A percentile compares a stretch with the other conserved stretches of the same genome.
These are phyloP conservation scores for Crithidia bombi DNA, from an alignment of 208 protist genomes.

Conservation along the genomic window DNA sequence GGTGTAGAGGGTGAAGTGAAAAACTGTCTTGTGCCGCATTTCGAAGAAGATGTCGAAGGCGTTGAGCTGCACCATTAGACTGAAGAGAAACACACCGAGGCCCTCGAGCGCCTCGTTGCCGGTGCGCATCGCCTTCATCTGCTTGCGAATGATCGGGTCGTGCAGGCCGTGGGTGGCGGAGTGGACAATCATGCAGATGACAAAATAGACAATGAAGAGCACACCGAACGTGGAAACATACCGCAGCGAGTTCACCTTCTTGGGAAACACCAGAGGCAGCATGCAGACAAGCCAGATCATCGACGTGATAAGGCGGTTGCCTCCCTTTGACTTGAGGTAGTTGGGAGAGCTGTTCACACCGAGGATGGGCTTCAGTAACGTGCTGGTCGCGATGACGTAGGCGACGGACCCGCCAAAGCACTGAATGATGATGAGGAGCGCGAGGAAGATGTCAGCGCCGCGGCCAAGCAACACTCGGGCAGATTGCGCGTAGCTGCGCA, in stretches of 20 bases:
- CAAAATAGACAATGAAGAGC: constrained; percentile 68
- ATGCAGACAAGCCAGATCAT: constrained; percentile 60
- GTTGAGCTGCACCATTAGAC: constrained; percentile 45
- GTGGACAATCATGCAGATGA: constrained; percentile 59
- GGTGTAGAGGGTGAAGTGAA: constrained; percentile 41
- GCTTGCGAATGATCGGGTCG: constrained; percentile 33
- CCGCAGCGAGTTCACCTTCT: constrained; percentile 69
- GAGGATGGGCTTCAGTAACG: constrained; percentile 50
- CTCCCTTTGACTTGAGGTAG: constrained; percentile 42
- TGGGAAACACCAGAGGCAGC: constrained; percentile 68
- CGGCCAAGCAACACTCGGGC: constrained; percentile 52
- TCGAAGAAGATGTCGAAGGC: constrained; percentile 60
- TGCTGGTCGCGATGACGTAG: constrained; percentile 62
- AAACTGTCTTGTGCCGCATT: constrained; percentile 48
- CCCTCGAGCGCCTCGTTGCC: constrained; percentile 60
- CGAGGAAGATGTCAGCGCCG: constrained; percentile 55
- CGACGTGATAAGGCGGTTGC: constrained; percentile 51
- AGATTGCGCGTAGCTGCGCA: constrained; percentile 46
- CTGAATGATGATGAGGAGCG: constrained; percentile 47
- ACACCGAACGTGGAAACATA: constrained; percentile 69
- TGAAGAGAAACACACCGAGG: constrained; percentile 55
- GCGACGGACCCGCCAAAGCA: constrained; percentile 58
- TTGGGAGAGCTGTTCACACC: constrained; percentile 22
- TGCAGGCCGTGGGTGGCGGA: constrained; percentile 36
- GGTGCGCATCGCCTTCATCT: constrained; percentile 37